These are phyloP conservation scores for Neobulgaria alba DNA, from an alignment of 2,329 filamentous ascomycete genomes.

Conservation along the genomic window DNA sequence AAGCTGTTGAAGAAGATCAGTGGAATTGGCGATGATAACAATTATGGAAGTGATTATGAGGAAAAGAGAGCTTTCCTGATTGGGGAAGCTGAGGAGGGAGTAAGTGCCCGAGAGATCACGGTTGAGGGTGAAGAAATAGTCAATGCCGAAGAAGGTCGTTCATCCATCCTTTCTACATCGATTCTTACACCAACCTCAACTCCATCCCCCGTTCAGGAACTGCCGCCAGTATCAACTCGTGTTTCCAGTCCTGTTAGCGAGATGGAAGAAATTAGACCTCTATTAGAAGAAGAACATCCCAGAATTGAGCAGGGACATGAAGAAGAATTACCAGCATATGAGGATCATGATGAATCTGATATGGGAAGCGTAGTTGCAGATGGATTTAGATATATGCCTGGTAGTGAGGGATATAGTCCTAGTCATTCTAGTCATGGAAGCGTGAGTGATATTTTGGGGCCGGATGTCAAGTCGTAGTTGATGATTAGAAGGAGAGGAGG, in stretches of 20 bases:
- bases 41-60: constrained; percentile 11
- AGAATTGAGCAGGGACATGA: constrained; percentile 12
- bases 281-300: constrained; percentile 10
- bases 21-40: constrained; percentile 6
- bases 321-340: constrained; percentile 23
- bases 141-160: constrained; percentile 8
- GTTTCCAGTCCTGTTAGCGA: neutral
- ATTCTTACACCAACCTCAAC: neutral
- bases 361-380: constrained; percentile 19
- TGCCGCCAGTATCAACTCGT: constrained; percentile 1
- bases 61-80: constrained; percentile 13
- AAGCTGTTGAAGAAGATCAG: constrained; percentile 10
- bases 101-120: constrained; percentile 10
- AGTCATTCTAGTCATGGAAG: constrained; percentile 14
- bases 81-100: constrained; percentile 6
- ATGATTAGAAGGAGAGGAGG: neutral
- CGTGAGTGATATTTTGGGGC: constrained; percentile 21
- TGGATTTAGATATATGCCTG: constrained; percentile 24
- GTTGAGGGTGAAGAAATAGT: constrained; percentile 20
- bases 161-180: neutral
- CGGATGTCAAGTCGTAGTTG: constrained; percentile 18
- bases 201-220: neutral
- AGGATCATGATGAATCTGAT: constrained; percentile 21
- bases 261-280: neutral
- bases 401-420: constrained; percentile 19